A percentile compares a stretch with the other conserved stretches of the same genome.
phyloP scores from a whole-genome alignment of 2,329 filamentous ascomycete species.

The Dactylellina sp. region DNA sequence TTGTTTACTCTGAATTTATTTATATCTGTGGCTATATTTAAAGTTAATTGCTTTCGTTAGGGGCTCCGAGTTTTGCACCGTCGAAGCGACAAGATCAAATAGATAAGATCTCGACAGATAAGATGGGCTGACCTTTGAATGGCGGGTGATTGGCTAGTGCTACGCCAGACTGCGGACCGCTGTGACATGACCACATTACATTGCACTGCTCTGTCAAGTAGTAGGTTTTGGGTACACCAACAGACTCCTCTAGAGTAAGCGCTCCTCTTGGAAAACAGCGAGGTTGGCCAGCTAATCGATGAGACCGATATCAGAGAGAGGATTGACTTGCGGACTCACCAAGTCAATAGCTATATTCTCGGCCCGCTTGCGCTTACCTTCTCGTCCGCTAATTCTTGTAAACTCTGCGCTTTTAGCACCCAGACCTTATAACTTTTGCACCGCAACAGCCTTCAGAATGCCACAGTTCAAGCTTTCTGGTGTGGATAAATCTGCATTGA shows the following conservation, averaged over 20 bases:
- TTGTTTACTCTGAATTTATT: too few relatives aligned
- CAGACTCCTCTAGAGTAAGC: too few relatives aligned
- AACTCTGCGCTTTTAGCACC: not conserved
- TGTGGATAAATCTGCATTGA: conserved; percentile 77
- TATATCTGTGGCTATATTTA: too few relatives aligned
- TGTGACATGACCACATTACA: conserved; percentile 6
- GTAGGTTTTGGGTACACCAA: too few relatives aligned
- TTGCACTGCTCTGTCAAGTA: too few relatives aligned
- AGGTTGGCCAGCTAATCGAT: too few relatives aligned
- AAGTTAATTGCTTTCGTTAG: not conserved
- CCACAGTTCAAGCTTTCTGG: conserved; percentile 69
- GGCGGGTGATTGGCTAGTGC: conserved; percentile 27
- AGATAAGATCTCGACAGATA: not conserved
- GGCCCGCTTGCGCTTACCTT: too few relatives aligned
- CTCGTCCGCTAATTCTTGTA: too few relatives aligned
- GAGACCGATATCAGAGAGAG: not conserved
- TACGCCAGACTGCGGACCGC: not conserved
- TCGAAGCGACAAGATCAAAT: conserved; percentile 3
- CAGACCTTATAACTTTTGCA: not conserved
- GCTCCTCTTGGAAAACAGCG: too few relatives aligned
- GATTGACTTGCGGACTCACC: not conserved
- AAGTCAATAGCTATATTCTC: too few relatives aligned
- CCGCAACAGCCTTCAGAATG: conserved; percentile 12
- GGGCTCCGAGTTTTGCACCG: not conserved
- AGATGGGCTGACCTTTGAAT: conserved; percentile 47